These are phyloP conservation scores for Fonticula alba DNA, from an alignment of 78 protist genomes.

Conservation along the genomic window DNA sequence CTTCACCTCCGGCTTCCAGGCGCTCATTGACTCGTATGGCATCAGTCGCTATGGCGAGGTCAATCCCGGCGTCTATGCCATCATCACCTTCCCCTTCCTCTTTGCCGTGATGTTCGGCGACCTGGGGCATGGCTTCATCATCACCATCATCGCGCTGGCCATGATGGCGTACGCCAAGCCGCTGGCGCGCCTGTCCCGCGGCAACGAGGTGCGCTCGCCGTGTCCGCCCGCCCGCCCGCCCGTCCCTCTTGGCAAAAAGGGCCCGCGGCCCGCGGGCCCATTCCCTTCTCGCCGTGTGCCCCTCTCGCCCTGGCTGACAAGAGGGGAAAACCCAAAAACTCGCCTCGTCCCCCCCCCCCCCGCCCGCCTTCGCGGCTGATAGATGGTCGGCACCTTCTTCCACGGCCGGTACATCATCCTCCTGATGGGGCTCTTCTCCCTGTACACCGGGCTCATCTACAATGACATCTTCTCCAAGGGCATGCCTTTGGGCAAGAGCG, in stretches of 20 bases:
- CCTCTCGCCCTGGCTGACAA: too few relatives aligned
- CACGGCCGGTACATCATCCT: conserved; percentile 90
- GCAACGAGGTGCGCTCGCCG: conserved; percentile 1
- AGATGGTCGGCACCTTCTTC: conserved; percentile 68
- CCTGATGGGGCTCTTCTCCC: conserved; percentile 90
- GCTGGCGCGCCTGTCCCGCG: conserved; percentile 22
- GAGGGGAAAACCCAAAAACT: too few relatives aligned
- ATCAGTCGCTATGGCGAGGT: conserved; percentile 67
- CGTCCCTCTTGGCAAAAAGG: too few relatives aligned
- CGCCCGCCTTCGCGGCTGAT: too few relatives aligned
- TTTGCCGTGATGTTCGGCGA: conserved; percentile 99
- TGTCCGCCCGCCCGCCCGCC: too few relatives aligned
- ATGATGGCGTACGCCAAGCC: conserved; percentile 54
- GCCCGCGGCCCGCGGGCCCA: too few relatives aligned
- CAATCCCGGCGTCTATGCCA: conserved; percentile 62
- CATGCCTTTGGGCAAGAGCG: conserved; percentile 28
- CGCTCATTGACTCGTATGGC: conserved; percentile 78
- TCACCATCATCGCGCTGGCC: conserved; percentile 38
- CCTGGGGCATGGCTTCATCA: conserved; percentile 88
- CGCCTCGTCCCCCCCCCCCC: too few relatives aligned
- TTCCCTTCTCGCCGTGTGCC: too few relatives aligned
- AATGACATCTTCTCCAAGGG: conserved; percentile 77
- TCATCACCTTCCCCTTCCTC: conserved; percentile 98
- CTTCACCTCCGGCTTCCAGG: conserved; percentile 49
- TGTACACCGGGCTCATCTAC: conserved; percentile 90